Conservation (phyloP, 352 stramenopile genomes). For the Phytopythium kandeliae region DNA sequence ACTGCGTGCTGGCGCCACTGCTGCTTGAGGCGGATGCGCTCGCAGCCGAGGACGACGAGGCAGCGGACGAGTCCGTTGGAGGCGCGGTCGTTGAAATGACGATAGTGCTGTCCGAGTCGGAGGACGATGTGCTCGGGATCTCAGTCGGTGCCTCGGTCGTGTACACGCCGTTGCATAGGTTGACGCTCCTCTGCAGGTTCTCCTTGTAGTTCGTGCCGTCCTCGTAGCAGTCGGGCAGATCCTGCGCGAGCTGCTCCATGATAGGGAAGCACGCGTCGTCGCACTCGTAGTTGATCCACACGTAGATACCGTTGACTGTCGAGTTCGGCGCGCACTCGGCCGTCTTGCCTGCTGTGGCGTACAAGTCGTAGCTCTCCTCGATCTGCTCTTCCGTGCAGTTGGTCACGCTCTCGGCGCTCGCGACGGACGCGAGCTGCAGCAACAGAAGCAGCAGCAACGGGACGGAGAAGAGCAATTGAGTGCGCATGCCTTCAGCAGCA, state of each 20-base stretch:
- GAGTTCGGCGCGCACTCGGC: slow-evolving; percentile 2
- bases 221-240: slow-evolving; percentile 3
- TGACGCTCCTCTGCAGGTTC: background rate
- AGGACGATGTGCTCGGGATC: background rate
- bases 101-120: background rate
- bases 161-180: background rate
- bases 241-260: slow-evolving; percentile 1
- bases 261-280: slow-evolving; percentile 1
- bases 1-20: background rate
- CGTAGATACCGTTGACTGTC: slow-evolving; percentile 2
- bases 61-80: no score
- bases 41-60: no score
- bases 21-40: background rate
- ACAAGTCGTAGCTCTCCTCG: background rate
- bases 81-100: slow-evolving; percentile 1
- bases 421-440: background rate
- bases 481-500: no score
- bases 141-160: background rate
- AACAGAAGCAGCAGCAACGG: background rate
- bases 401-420: background rate
- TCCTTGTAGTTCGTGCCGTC: background rate
- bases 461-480: background rate
- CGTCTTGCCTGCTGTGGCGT: background rate
- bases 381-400: slow-evolving; percentile 1
- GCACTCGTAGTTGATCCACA: slow-evolving; percentile 4